Evolutionary conservation across 306 rosid species (phyloP), one percentile per base, ranked within the genome.

Genomic region (Citrullus mucosospermus): DNA sequence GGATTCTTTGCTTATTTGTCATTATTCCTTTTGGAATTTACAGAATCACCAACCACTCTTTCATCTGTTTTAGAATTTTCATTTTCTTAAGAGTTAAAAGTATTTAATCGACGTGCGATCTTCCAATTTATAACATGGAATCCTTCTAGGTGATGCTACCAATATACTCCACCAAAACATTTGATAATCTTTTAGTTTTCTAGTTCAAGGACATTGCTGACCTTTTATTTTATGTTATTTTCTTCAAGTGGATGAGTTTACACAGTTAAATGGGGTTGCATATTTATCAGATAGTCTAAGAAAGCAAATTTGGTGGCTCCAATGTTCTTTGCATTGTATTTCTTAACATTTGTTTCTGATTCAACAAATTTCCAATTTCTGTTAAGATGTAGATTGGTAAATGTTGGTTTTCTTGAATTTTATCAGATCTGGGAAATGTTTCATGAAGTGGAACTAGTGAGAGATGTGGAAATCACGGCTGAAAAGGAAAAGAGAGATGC

Each of bases 361-460:
- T 67, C 6, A 28, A 22, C 9, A 28, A 2, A 43, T n/a, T n/a
- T 73, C 25, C 44, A 2, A 4, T 73, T 8, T 28, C 77, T 50
- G 17, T 2, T 3, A 15, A 65, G 60, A 16, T 28, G 61, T 56
- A 50, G 16, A 54, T 74, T 15, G 32, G 1, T 16, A 32, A 53
- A 56, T 51, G 50, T 39, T 25, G 57, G n/a, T 72, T 73, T 77
- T 58, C 15, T 43, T 79, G 75, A 38, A 34, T 63, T 16, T 6
- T 46, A 79, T 20, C 78, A 65, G 86, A 80, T 78, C 18, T 75
- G 38, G 57, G 75, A 20, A 61, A 85, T 85, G 88, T 78, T 78
- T 72, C 39, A 25, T 81, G 85, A 83, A 75, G 88, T 83, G 80
- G 86, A 85, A 78, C 77, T 81, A 46, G 46, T 54, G 30, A 83